These are phyloP conservation scores for Fraxinus dipetala DNA, from an alignment of 305 asterid species.

Conservation along the genomic window DNA sequence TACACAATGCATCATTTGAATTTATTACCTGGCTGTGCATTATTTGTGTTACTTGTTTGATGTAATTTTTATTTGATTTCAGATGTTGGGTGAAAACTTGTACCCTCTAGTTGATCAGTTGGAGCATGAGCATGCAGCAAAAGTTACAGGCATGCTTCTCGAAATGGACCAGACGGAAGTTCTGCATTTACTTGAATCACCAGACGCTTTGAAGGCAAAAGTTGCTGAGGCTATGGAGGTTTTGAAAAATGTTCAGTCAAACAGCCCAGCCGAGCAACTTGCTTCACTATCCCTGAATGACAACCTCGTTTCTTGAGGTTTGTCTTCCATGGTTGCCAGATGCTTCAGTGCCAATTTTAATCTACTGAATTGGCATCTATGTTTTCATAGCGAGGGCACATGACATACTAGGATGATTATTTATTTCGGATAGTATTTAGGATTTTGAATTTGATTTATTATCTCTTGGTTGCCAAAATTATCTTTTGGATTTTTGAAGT, in stretches of 20 bases:
- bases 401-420: not conserved
- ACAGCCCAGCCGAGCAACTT: constrained; percentile 58
- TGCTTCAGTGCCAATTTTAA: constrained; percentile 16
- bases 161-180: constrained; percentile 56
- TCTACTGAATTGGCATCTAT: constrained; percentile 19
- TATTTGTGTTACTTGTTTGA: constrained; percentile 31
- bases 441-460: constrained; percentile 7
- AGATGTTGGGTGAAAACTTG: constrained; percentile 5
- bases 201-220: constrained; percentile 48
- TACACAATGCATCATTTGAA: not conserved
- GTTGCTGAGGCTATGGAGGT: constrained; percentile 94
- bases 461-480: not conserved
- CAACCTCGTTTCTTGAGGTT: constrained; percentile 52
- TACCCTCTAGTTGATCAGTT: constrained; percentile 50
- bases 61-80: not conserved
- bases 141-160: constrained; percentile 51
- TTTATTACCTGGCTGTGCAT: not conserved
- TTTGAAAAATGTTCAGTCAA: constrained; percentile 50
- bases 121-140: constrained; percentile 51
- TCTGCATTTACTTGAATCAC: constrained; percentile 35
- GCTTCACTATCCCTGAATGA: constrained; percentile 70
- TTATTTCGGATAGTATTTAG: constrained; percentile 9
- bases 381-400: constrained; percentile 30
- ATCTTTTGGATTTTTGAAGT: not conserved
- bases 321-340: not conserved